Evolutionary conservation across 768 basidiomycete genomes (phyloP).

Genomic region (Amanita phalloides): DNA sequence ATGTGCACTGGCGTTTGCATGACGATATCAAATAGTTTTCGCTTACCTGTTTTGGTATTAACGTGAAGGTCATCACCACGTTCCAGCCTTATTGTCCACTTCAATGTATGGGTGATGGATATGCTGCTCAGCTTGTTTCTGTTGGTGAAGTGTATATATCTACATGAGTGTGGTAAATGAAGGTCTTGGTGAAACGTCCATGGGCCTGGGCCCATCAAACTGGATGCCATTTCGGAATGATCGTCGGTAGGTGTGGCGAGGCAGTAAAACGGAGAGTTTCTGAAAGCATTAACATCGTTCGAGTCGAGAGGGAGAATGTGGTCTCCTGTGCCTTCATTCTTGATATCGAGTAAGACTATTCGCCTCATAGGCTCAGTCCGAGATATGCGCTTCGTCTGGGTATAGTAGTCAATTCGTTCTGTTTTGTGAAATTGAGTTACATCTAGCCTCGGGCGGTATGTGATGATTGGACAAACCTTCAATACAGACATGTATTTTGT

Average conservation of each 20-base stretch:
- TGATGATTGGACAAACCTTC: slow-evolving; percentile 50
- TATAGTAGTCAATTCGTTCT: slow-evolving; percentile 82
- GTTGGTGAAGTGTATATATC: slow-evolving; percentile 64
- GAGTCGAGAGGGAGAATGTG: slow-evolving; percentile 70
- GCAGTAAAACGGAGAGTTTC: slow-evolving; percentile 53
- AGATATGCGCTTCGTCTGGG: slow-evolving; percentile 51
- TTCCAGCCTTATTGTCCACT: slow-evolving; percentile 76
- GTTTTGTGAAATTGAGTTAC: neutral
- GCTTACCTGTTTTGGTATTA: slow-evolving; percentile 57
- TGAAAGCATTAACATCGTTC: slow-evolving; percentile 52
- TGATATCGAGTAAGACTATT: slow-evolving; percentile 53
- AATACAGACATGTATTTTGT: slow-evolving; percentile 58
- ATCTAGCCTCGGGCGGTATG: neutral
- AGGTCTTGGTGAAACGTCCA: slow-evolving; percentile 73
- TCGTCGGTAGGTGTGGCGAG: slow-evolving; percentile 39
- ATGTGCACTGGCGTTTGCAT: slow-evolving; percentile 81
- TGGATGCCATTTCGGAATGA: slow-evolving; percentile 45
- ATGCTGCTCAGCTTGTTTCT: slow-evolving; percentile 71
- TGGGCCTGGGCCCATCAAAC: slow-evolving; percentile 71
- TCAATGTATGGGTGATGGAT: slow-evolving; percentile 63
- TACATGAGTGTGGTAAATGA: slow-evolving; percentile 56
- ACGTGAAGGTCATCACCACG: slow-evolving; percentile 58
- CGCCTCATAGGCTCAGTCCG: slow-evolving; percentile 58
- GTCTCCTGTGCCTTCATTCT: slow-evolving; percentile 39
- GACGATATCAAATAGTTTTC: slow-evolving; percentile 80